phyloP scores from a whole-genome alignment of 2,329 filamentous ascomycete species.

The Arachnomyces sp. region DNA sequence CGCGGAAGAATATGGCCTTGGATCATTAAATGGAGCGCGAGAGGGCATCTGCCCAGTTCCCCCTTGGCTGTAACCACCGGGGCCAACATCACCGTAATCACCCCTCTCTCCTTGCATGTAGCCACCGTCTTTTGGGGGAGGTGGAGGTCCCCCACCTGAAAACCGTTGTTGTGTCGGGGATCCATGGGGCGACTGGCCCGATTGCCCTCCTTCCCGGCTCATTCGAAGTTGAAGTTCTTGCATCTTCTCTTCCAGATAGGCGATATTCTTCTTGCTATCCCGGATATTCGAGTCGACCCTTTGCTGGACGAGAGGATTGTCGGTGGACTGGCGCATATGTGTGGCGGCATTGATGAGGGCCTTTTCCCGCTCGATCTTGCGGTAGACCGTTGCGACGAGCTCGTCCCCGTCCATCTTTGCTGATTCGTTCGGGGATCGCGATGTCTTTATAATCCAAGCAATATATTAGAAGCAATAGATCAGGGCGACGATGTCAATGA shows the following conservation, averaged over 20 bases:
- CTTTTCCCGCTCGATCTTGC: constrained; percentile 97
- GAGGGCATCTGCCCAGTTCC: constrained; percentile 71
- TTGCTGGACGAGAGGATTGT: constrained; percentile 84
- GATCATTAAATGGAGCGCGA: constrained; percentile 67
- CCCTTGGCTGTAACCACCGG: constrained; percentile 48
- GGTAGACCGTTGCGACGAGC: constrained; percentile 69
- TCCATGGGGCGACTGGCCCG: constrained; percentile 10
- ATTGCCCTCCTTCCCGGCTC: constrained; percentile 39
- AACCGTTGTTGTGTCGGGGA: constrained; percentile 41
- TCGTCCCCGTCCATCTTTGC: constrained; percentile 51
- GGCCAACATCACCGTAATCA: constrained; percentile 53
- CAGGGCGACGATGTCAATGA: background rate
- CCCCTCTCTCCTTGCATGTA: constrained; percentile 48
- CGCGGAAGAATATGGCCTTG: constrained; percentile 56
- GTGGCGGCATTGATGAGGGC: constrained; percentile 89
- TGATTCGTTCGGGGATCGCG: constrained; percentile 9
- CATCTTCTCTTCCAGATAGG: constrained; percentile 91
- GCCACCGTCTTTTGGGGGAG: constrained; percentile 60
- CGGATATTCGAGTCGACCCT: constrained; percentile 89
- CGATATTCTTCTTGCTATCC: constrained; percentile 84
- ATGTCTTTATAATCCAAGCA: too few species aligned
- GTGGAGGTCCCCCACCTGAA: constrained; percentile 48
- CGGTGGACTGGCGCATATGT: constrained; percentile 90
- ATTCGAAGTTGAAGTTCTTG: constrained; percentile 78
- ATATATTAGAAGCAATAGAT: constrained; percentile 1